Base-by-base conservation (phyloP, 768 basidiomycete genomes). In the Rhodotorula taiwanensis region DNA sequence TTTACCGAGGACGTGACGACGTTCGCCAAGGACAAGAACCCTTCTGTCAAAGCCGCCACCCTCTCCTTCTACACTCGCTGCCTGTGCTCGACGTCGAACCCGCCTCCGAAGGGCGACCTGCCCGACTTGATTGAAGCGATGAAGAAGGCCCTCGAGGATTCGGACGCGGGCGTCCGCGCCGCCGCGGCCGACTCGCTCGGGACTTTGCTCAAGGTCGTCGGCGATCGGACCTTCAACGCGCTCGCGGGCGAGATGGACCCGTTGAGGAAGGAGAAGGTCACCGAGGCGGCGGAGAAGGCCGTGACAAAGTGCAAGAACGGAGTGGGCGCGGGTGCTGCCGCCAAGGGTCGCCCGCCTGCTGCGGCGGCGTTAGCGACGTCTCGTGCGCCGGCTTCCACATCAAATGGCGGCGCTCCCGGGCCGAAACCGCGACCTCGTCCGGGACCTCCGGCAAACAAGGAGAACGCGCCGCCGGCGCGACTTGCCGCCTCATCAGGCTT, bases 191-290 rank as follows among this genome's bases (percentile, higher is more conserved):
- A 81, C 43, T 87, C 85, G 70, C 79, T 99, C 39, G 95, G 94
- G 23, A 86, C 84, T 0, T 77, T 98, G 70, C 93, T 93, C 88
- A 97, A 89, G 79, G 93, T 98, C 82, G 83, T 98, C 16, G 95
- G 95, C 27, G 94, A 98, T 74, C 80, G 94, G 33, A 86, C 87
- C 23, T 81, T 99, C 49, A 91, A 87, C 72, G 89, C 89, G 1
- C 78, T 88, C 11, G 81, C 94, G 79, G 93, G 97, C 66, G 79
- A 82, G 14, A 78, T 98, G 60, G 84, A 88, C 23, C 92, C 97
- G 71, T 79, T 94, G 27, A 80, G 91, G 68, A 92, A 89, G 76
- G 81, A 80, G 4, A 99, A 97, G 77, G 89, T 99, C 56, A 93
- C 87, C 76, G 95, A 97, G 74, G 88, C 89, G 1, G 88, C 83